Evolutionary conservation across 257 asterid genomes (phyloP).

Genomic region (Fraxinus excelsior): DNA sequence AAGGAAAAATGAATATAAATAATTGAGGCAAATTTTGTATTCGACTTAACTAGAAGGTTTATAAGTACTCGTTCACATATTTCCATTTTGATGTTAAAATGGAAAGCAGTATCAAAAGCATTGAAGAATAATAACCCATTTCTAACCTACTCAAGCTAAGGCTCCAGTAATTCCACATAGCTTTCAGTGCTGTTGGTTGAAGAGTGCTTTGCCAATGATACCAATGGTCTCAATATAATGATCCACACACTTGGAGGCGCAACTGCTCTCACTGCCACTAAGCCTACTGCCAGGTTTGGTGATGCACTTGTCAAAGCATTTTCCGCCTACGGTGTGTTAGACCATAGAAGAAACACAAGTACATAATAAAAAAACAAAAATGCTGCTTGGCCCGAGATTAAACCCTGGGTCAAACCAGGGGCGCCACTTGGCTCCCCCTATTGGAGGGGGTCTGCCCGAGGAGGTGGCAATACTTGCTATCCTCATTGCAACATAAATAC

Average conservation of each 20-base stretch:
- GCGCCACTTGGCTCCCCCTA: too few species aligned
- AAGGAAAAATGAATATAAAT: too few species aligned
- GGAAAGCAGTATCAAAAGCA: background rate
- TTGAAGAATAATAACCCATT: background rate
- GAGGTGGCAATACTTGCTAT: background rate
- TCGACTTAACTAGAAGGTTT: background rate
- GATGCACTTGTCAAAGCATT: conserved; percentile 90
- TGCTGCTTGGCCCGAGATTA: too few species aligned
- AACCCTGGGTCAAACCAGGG: too few species aligned
- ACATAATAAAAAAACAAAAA: too few species aligned
- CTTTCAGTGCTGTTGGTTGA: conserved; percentile 49
- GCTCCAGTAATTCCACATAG: background rate
- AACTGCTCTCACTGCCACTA: conserved; percentile 82
- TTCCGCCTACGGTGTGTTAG: conserved; percentile 74
- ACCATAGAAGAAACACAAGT: conserved; percentile 10
- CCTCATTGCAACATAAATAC: background rate
- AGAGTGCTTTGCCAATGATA: conserved; percentile 66
- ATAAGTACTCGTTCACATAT: background rate
- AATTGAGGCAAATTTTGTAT: too few species aligned
- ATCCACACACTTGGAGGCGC: conserved; percentile 86
- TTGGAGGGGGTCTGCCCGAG: too few species aligned
- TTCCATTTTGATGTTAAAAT: background rate
- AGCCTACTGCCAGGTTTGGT: conserved; percentile 86
- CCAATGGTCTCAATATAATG: conserved; percentile 91
- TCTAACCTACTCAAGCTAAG: background rate